phyloP scores from a whole-genome alignment of 768 basidiomycete species.

The Suillus ampliporus region DNA sequence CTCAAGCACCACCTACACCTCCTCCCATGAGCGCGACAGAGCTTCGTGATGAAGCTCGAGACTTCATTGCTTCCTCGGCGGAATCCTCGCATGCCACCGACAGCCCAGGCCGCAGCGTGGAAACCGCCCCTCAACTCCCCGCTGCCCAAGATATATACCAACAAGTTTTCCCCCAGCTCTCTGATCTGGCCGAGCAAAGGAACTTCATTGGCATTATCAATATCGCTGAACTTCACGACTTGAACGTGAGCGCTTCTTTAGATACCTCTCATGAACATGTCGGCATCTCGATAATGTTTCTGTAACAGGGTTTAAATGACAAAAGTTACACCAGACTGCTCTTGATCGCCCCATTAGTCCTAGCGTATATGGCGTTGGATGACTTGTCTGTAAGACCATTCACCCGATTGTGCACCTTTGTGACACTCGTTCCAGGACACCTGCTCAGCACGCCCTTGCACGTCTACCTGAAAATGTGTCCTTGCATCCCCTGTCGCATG shows the following conservation, averaged over 20 bases:
- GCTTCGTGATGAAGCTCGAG: constrained; percentile 56
- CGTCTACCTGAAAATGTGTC: constrained; percentile 58
- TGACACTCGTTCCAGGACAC: constrained; percentile 46
- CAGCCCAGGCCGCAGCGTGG: constrained; percentile 15
- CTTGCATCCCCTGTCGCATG: constrained; percentile 50
- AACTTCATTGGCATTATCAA: constrained; percentile 50
- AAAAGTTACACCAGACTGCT: constrained; percentile 52
- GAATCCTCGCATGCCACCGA: neutral
- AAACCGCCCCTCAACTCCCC: constrained; percentile 22
- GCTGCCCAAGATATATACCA: constrained; percentile 46
- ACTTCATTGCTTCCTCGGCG: constrained; percentile 9
- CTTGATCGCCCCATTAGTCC: constrained; percentile 61
- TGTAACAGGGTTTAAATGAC: constrained; percentile 42
- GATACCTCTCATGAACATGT: constrained; percentile 1
- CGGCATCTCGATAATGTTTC: constrained; percentile 11
- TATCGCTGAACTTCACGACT: constrained; percentile 56
- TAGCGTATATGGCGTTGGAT: constrained; percentile 68
- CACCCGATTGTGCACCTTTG: constrained; percentile 1
- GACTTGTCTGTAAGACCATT: constrained; percentile 53
- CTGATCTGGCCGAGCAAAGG: constrained; percentile 49
- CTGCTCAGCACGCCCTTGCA: constrained; percentile 61
- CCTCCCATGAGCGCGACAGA: constrained; percentile 63
- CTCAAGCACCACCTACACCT: constrained; percentile 66
- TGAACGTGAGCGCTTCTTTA: constrained; percentile 48
- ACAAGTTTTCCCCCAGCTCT: constrained; percentile 48